Percentiles rank a stretch among this genome's conserved stretches.
Conservation (phyloP, 164 flowering plant species). For the Macadamia tetraphylla region DNA sequence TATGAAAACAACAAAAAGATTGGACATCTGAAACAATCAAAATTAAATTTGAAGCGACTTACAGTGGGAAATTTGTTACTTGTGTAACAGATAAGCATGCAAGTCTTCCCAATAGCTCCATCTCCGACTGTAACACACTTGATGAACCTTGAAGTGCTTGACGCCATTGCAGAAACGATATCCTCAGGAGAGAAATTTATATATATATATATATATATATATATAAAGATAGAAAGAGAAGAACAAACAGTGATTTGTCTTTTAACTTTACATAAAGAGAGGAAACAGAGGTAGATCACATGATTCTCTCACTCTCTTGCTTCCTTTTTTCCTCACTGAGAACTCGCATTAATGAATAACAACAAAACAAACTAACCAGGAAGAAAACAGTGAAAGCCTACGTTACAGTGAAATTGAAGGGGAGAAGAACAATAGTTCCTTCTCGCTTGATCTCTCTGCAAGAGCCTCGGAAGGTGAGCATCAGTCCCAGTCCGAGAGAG, state of each 20-base stretch:
- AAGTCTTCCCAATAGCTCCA: slow-evolving; percentile 97
- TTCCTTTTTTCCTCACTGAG: neutral
- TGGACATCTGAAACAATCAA: slow-evolving; percentile 1
- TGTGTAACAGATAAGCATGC: slow-evolving; percentile 94
- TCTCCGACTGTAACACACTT: slow-evolving; percentile 97
- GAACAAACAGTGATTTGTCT: slow-evolving; percentile 1
- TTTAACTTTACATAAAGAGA: slow-evolving; percentile 9
- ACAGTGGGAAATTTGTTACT: slow-evolving; percentile 97
- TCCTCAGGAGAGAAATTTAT: neutral
- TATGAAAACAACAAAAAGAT: no score
- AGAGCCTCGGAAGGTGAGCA: neutral
- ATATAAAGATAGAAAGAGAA: neutral
- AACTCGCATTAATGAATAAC: neutral
- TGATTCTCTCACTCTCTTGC: slow-evolving; percentile 46
- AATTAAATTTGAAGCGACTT: slow-evolving; percentile 18
- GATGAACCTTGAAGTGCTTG: slow-evolving; percentile 81
- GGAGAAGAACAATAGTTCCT: no score
- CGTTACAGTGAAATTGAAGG: no score
- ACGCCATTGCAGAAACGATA: slow-evolving; percentile 43
- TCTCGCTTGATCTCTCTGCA: no score
- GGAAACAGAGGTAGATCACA: slow-evolving; percentile 39
- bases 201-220: neutral
- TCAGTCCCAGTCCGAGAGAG: neutral
- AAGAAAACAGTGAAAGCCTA: no score
- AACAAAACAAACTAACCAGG: neutral